Base-by-base conservation (phyloP, 805 yeast genomes). In the Candida boidinii region DNA sequence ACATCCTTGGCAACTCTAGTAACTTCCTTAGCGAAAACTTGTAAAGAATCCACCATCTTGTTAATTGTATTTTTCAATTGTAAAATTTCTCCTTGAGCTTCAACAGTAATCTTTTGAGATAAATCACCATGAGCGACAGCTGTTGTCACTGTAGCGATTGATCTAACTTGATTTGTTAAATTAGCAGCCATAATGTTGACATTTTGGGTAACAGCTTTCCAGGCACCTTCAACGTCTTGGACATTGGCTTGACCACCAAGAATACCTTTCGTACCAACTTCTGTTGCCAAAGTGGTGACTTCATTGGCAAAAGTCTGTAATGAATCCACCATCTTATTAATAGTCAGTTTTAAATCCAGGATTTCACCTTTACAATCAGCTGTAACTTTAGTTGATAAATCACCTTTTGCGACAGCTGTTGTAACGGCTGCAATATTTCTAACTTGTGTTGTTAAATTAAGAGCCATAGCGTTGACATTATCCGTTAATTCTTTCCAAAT, bases 121-220 rank as follows among this genome's bases (percentile, higher is more conserved):
- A 85, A 66, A 51, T 85, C 94, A 48, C 95, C 95, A 54, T 81
- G 82, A 1, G 95, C 95, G 28, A 85, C 95, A 3, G 94, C 94
- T 4, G 94, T 81, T 2, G 94, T 86, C 37, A 85, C 95, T 10
- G 87, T 82, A 4, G 94, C 94, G 45, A 85, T 85, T 13, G 86
- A 76, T 57, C 95, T 70, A 44, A 85, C 95, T 60, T 85, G 95
- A 41, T 81, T 83, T 4, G 95, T 85, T 44, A 85, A 66, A 51
- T 85, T 85, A 23, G 79, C 68, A 6, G 95, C 95, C 95, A 85
- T 85, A 34, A 79, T 77, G 51, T 85, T 85, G 44, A 85, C 87
- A 43, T 82, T 84, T 51, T 84, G 94, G n/a, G 90, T 81, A 39
- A 85, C 76, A 28, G 81, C 81, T 51, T 86, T 78, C 95, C 95